Conservation (phyloP, 2,329 filamentous ascomycete genomes). For the Claviceps fusiformis region DNA sequence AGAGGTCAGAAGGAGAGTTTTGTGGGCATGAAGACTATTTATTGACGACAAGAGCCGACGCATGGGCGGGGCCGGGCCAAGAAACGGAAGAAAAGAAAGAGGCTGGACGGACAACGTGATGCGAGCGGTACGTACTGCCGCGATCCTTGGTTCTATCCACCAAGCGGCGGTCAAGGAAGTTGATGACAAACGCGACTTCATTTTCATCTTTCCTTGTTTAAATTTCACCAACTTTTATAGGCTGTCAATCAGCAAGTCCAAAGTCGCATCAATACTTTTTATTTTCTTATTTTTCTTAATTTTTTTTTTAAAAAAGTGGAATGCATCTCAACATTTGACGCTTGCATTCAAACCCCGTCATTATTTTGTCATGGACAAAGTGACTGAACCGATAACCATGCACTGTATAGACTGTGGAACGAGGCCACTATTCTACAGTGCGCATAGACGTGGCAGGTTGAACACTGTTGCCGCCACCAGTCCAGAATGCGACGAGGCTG, state of each 20-base stretch:
- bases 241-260: too few species aligned
- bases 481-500: background rate
- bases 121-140: background rate
- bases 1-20: too few species aligned
- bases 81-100: background rate
- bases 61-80: too few species aligned
- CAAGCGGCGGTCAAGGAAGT: background rate
- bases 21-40: too few species aligned
- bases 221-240: too few species aligned
- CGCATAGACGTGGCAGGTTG: background rate
- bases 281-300: too few species aligned
- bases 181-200: too few species aligned
- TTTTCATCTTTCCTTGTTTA: too few species aligned
- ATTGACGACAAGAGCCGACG: background rate
- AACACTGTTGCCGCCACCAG: too few species aligned
- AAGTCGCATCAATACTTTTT: too few species aligned
- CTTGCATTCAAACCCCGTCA: background rate
- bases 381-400: background rate
- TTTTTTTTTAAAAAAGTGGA: background rate
- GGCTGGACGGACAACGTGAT: background rate
- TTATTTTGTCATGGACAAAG: background rate
- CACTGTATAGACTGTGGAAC: background rate
- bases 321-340: background rate
- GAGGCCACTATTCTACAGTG: background rate
- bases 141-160: background rate